phyloP scores from a whole-genome alignment of 1,284 basidiomycete species.

The Ceratobasidium sp. region DNA sequence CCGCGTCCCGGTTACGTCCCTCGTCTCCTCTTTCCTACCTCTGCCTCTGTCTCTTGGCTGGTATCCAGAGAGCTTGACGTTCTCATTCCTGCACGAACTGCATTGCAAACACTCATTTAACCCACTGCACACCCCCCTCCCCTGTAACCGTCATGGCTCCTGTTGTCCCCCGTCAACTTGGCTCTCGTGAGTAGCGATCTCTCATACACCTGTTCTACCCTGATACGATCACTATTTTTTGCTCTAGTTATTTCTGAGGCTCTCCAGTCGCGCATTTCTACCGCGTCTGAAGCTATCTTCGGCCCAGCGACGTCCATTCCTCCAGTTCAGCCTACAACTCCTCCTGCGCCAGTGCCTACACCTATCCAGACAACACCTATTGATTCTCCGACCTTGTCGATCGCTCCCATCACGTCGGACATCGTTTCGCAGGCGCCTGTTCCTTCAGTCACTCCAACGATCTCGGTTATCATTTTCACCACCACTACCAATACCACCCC shows the following conservation, averaged over 20 bases:
- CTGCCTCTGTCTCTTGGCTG: slow-evolving; percentile 31
- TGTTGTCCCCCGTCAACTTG: slow-evolving; percentile 14
- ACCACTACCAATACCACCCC: slow-evolving; percentile 12
- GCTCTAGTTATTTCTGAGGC: slow-evolving; percentile 21
- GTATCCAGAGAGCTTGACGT: slow-evolving; percentile 39
- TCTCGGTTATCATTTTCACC: slow-evolving; percentile 22
- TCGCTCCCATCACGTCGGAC: background rate
- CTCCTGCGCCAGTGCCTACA: background rate
- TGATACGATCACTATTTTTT: slow-evolving; percentile 5
- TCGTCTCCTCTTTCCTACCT: slow-evolving; percentile 8
- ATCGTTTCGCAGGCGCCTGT: background rate
- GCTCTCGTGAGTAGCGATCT: slow-evolving; percentile 9
- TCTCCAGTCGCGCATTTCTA: slow-evolving; percentile 18
- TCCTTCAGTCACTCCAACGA: background rate
- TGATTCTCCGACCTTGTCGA: background rate
- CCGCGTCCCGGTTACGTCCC: slow-evolving; percentile 2
- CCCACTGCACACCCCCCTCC: background rate
- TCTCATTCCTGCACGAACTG: slow-evolving; percentile 7
- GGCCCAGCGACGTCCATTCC: background rate
- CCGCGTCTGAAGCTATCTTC: slow-evolving; percentile 5
- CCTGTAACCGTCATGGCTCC: slow-evolving; percentile 18
- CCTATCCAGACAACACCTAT: background rate
- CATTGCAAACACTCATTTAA: slow-evolving; percentile 29
- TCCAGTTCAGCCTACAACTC: background rate
- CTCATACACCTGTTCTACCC: background rate